Evolutionary conservation across 2,329 filamentous ascomycete genomes (phyloP).

Genomic region (Colletotrichum zoysiae): DNA sequence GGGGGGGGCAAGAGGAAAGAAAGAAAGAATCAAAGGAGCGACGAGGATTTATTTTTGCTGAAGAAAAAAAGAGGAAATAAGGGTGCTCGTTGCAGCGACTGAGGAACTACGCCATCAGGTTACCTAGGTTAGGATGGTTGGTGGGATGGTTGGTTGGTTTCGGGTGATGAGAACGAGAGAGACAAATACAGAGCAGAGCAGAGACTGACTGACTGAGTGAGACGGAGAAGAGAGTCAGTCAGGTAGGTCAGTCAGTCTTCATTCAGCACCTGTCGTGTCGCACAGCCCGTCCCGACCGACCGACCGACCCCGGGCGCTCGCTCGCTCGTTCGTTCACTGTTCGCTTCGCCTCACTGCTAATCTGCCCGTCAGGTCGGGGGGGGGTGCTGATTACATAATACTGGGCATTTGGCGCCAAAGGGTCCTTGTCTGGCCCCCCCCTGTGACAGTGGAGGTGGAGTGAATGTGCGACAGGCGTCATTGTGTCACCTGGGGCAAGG

Average conservation of each 20-base stretch:
- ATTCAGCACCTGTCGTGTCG: background rate
- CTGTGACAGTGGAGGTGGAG: slow-evolving; percentile 22
- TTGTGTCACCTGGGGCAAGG: background rate
- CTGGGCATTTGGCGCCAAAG: background rate
- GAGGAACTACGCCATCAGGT: slow-evolving; percentile 17
- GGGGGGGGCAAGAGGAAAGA: background rate
- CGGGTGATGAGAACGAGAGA: slow-evolving; percentile 1
- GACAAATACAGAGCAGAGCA: background rate
- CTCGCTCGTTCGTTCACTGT: background rate
- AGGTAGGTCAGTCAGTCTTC: slow-evolving; percentile 5
- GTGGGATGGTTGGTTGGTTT: background rate
- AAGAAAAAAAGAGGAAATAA: slow-evolving; percentile 31
- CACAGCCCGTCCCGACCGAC: background rate
- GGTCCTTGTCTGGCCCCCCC: slow-evolving; percentile 23
- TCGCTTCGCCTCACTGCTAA: slow-evolving; percentile 12
- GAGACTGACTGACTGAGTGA: background rate
- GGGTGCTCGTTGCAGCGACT: slow-evolving; percentile 17
- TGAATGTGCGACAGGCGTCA: background rate
- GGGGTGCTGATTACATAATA: slow-evolving; percentile 4
- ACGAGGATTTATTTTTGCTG: slow-evolving; percentile 25
- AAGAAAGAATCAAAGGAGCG: slow-evolving; percentile 27
- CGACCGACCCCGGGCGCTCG: background rate
- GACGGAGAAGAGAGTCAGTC: background rate
- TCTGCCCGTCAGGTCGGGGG: background rate
- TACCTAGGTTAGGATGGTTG: background rate